Evolutionary conservation across 225 moss, liverwort and hornwort species (phyloP), one percentile per base, ranked within the genome.

Genomic region (Bryoerythrophyllum caledonicum): DNA sequence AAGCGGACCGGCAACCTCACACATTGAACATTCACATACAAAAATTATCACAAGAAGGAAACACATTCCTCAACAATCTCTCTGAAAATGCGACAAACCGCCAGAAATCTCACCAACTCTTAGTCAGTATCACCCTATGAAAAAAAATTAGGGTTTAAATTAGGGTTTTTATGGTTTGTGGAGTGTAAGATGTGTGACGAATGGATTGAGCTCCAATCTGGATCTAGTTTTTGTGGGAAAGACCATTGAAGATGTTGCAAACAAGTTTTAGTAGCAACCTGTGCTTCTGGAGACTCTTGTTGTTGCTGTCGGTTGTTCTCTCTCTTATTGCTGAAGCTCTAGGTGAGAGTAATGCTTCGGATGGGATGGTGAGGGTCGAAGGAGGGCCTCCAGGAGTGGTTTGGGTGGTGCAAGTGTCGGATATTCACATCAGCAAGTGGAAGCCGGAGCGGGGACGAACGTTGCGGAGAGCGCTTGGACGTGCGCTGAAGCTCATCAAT

Each of bases 381-480:
- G 70, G 55, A 15, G 86, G 76, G 6, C 83, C 82, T 82, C 75
- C 91, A 61, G 94, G 92, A 60, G 91, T 94, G 71, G 81, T 89
- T 24, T 96, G 92, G 94, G 90, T 94, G 52, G 91, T 96, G 77
- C 96, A 96, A 58, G 67, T 96, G 74, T 96, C 96, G 52, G 96
- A 94, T 81, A 81, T 96, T 73, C 96, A 96, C 73, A 84, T 96
- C 20, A 94, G 94, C 83, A 84, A 76, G 70, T 94, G 78, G 81
- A 74, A 82, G 43, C 90, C 94, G 8, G 87, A 92, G 72, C 85
- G 90, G 20, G 90, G 86, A 13, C 58, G 79, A 69, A 38, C 87
- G 23, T 46, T 94, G 65, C 67, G 85, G 57, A 96, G 88, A 74
- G 67, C 91, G 53, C 84, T 94, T 44, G 94, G 94, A 8, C 78